Conservation (phyloP, 176 grass and related monocot species). For the Aegilops bicornis region DNA sequence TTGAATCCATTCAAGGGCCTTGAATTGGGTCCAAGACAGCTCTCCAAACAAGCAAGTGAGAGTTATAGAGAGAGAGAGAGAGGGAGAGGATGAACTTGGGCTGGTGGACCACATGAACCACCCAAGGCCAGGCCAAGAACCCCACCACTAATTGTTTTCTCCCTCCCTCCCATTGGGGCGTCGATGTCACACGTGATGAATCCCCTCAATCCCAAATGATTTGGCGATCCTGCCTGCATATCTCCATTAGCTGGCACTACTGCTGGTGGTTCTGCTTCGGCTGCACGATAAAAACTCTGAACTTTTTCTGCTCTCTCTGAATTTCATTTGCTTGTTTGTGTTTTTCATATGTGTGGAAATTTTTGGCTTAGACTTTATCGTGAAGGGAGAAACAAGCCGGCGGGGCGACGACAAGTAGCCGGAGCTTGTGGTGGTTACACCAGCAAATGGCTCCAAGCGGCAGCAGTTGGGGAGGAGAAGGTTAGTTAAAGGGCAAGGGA, state of each 20-base stretch:
- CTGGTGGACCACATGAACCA: constrained; percentile 50
- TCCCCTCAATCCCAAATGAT: constrained; percentile 39
- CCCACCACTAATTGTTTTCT: constrained; percentile 49
- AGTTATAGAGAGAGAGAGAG: background rate
- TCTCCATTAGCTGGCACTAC: constrained; percentile 30
- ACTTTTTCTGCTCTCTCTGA: background rate
- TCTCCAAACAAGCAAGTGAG: constrained; percentile 16
- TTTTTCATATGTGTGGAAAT: background rate
- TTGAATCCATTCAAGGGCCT: constrained; percentile 7
- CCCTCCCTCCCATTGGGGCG: constrained; percentile 16
- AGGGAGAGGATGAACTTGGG: constrained; percentile 17
- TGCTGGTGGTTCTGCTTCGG: background rate
- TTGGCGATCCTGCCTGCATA: constrained; percentile 32
- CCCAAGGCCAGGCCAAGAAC: background rate
- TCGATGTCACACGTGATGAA: constrained; percentile 66
- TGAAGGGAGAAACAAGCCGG: constrained; percentile 41
- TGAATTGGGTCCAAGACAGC: background rate
- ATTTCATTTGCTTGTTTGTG: background rate
- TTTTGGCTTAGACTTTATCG: constrained; percentile 41
- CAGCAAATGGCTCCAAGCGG: constrained; percentile 55
- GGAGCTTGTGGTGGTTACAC: constrained; percentile 51
- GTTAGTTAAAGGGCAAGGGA: constrained; percentile 22
- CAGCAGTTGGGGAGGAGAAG: constrained; percentile 34
- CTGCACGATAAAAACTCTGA: background rate
- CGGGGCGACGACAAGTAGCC: constrained; percentile 23